Evolutionary conservation across 768 basidiomycete genomes (phyloP).

Genomic region (Mycena alexandri): DNA sequence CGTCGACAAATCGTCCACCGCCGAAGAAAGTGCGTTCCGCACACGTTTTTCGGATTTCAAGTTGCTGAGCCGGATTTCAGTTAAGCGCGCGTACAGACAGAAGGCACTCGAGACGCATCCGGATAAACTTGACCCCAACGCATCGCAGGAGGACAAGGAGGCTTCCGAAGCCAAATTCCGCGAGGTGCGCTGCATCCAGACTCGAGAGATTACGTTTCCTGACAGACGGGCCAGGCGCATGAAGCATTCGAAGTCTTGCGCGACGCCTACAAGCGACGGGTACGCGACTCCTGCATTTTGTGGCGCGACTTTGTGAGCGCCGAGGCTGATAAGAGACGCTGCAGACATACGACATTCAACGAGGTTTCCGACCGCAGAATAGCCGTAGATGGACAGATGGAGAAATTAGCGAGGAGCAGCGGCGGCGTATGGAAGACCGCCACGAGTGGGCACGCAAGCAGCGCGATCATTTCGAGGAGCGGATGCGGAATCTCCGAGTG

Average conservation of each 20-base stretch:
- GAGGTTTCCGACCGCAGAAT: conserved; percentile 43
- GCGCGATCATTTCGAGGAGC: conserved; percentile 62
- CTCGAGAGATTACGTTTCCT: conserved; percentile 29
- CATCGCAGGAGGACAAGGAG: conserved; percentile 64
- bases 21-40: conserved; percentile 41
- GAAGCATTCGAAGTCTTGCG: conserved; percentile 73
- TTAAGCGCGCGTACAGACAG: conserved; percentile 76
- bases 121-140: conserved; percentile 72
- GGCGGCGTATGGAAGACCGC: conserved; percentile 60
- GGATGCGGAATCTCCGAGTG: conserved; percentile 59
- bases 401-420: conserved; percentile 54
- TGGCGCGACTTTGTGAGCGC: background rate
- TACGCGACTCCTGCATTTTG: conserved; percentile 42
- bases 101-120: conserved; percentile 81
- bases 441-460: conserved; percentile 67
- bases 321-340: background rate
- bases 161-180: conserved; percentile 71
- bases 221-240: conserved; percentile 59
- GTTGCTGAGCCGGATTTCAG: conserved; percentile 48
- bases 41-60: background rate
- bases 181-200: conserved; percentile 56
- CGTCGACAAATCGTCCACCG: conserved; percentile 36
- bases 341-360: conserved; percentile 63
- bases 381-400: conserved; percentile 42
- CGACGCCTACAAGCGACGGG: conserved; percentile 68